Evolutionary conservation across 768 basidiomycete species (phyloP).

Genomic region (Harrya chromipes): DNA sequence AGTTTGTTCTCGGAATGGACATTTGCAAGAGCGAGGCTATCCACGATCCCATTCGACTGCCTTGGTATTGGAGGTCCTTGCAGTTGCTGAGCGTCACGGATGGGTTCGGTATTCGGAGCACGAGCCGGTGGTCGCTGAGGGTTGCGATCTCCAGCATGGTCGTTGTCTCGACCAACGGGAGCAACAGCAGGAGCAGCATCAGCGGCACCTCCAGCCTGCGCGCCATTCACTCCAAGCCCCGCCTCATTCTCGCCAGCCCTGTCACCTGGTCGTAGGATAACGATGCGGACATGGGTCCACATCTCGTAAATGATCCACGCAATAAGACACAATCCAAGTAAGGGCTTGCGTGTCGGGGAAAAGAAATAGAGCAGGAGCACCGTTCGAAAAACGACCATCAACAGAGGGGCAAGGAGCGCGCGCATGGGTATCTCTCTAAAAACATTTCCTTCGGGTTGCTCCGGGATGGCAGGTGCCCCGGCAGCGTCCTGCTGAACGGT

Average conservation of each 20-base stretch:
- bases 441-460: constrained; percentile 30
- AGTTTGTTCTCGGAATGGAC: constrained; percentile 53
- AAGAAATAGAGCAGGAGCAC: constrained; percentile 72
- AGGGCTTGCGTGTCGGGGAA: constrained; percentile 67
- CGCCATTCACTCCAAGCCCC: constrained; percentile 20
- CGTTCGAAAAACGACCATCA: constrained; percentile 68
- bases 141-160: constrained; percentile 14
- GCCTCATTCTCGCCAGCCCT: constrained; percentile 31
- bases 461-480: constrained; percentile 17
- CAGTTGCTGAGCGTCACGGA: constrained; percentile 16
- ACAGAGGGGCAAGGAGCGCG: constrained; percentile 61
- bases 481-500: constrained; percentile 16
- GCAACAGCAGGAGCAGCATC: constrained; percentile 25
- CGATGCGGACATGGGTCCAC: constrained; percentile 62
- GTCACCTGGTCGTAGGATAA: constrained; percentile 36
- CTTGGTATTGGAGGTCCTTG: constrained; percentile 30
- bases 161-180: constrained; percentile 15
- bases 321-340: constrained; percentile 62
- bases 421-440: constrained; percentile 61
- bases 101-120: constrained; percentile 14
- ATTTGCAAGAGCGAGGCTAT: constrained; percentile 55
- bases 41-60: constrained; percentile 38
- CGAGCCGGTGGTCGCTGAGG: constrained; percentile 14
- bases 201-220: constrained; percentile 14
- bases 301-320: constrained; percentile 75